Evolutionary conservation across 208 protist species (phyloP), one percentile per base, ranked within the genome.

Genomic region (Spongospora subterranea): DNA sequence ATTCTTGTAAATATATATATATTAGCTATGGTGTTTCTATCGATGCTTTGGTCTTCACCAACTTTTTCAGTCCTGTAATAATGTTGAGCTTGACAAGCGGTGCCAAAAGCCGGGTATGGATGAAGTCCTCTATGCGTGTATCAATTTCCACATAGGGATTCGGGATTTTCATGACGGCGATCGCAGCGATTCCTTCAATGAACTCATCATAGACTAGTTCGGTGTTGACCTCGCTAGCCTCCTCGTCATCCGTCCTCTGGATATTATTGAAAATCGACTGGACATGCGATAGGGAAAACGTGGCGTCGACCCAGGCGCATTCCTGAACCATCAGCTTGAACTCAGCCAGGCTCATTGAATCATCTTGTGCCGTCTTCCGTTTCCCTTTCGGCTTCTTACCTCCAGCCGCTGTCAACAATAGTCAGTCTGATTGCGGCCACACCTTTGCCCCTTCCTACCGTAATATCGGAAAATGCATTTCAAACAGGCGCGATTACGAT

Each of bases 201-300:
- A 82, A 82, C 71, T 82, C 71, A n/a, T 82, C 71, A n/a, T 82
- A 82, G 71, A 82, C 71, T n/a, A 82, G 71, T n/a, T 82, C 71
- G n/a, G 71, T 82, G 71, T 82, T 35, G 13, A 82, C 71, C 35
- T 82, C 71, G 71, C 17, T n/a, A 6, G 71, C 6, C 6, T 82
- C 71, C n/a, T 82, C 71, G 17, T 82, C 71, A 6, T 82, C 71
- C 6, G 40, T 82, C 35, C 71, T 6, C n/a, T 82, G 71, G n/a
- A 82, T 82, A n/a, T 82, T 82, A n/a, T 35, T 82, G 71, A 82
- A 82, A n/a, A 82, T 82, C 71, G 40, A 35, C 35, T 43, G 35
- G 71, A 82, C 71, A n/a, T 82, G 71, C 17, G 71, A 6, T n/a
- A 82, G 71, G 17, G 71, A 82, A n/a, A 82, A 82, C 71, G 71